A percentile compares a stretch with the other conserved stretches of the same genome.
phyloP scores from a whole-genome alignment of 495 filamentous ascomycete species.

The Polyplosphaeria fusca region DNA sequence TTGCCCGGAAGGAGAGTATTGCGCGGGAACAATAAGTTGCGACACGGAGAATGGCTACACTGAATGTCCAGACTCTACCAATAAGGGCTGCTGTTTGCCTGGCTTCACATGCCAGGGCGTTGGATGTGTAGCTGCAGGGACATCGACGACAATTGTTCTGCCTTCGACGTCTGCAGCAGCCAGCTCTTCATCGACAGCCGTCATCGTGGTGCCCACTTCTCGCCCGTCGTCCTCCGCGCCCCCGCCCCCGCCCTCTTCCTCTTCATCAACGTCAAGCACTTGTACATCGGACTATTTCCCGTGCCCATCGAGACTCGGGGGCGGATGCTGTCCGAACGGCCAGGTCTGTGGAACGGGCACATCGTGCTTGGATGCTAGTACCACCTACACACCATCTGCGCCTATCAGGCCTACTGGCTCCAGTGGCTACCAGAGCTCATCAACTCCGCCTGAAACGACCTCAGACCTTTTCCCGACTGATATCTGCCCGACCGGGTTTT shows the following conservation, averaged over 20 bases:
- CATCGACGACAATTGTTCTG: conserved; percentile 19
- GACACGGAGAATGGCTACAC: conserved; percentile 53
- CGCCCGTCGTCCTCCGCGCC: conserved; percentile 35
- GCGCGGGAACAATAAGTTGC: conserved; percentile 65
- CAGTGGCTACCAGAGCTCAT: conserved; percentile 35
- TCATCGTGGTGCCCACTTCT: conserved; percentile 36
- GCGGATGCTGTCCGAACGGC: conserved; percentile 44
- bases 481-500: conserved; percentile 70
- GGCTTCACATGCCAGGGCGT: conserved; percentile 73
- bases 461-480: conserved; percentile 42
- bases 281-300: conserved; percentile 60
- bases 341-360: conserved; percentile 33
- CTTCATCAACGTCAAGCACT: conserved; percentile 42
- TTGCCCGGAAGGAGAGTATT: conserved; percentile 70
- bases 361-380: conserved; percentile 23
- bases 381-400: conserved; percentile 37
- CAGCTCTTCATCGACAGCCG: conserved; percentile 16
- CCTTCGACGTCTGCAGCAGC: conserved; percentile 8
- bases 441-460: conserved; percentile 28
- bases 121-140: conserved; percentile 58
- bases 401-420: conserved; percentile 55
- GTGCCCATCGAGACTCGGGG: conserved; percentile 40
- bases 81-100: conserved; percentile 85
- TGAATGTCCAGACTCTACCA: conserved; percentile 62
- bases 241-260: not conserved